These are phyloP conservation scores for Lachnellula occidentalis DNA, from an alignment of 2,329 filamentous ascomycete species.

Conservation along the genomic window DNA sequence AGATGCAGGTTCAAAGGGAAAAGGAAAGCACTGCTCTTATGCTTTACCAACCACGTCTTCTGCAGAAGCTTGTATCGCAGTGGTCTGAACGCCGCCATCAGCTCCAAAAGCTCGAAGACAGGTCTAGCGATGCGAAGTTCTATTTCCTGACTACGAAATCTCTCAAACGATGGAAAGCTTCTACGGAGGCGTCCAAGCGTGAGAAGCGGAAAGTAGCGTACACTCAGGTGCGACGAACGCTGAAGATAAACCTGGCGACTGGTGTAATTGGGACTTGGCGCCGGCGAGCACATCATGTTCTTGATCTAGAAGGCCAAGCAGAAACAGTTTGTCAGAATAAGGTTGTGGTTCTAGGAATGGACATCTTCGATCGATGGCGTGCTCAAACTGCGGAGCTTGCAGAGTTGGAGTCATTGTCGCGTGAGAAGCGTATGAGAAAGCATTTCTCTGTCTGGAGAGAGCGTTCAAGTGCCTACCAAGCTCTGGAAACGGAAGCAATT, in stretches of 20 bases:
- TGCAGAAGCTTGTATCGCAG: slow-evolving; percentile 13
- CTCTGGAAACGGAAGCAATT: slow-evolving; percentile 25
- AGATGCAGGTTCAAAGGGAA: slow-evolving; percentile 15
- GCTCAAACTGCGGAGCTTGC: slow-evolving; percentile 23
- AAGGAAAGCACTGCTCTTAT: slow-evolving; percentile 19
- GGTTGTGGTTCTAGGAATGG: slow-evolving; percentile 23
- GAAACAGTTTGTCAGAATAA: slow-evolving; percentile 21
- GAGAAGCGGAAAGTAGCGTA: slow-evolving; percentile 30
- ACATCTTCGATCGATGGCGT: slow-evolving; percentile 30
- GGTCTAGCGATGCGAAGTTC: slow-evolving; percentile 26
- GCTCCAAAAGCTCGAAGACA: slow-evolving; percentile 18
- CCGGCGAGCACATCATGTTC: slow-evolving; percentile 15
- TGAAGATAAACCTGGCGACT: slow-evolving; percentile 27
- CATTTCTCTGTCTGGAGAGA: slow-evolving; percentile 25
- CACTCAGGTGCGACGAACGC: slow-evolving; percentile 25
- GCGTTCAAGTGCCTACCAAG: slow-evolving; percentile 18
- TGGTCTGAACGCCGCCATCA: slow-evolving; percentile 23
- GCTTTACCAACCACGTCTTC: slow-evolving; percentile 18
- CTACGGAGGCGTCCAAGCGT: slow-evolving; percentile 23
- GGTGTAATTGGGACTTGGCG: slow-evolving; percentile 24
- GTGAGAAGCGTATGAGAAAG: slow-evolving; percentile 21
- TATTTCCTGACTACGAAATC: slow-evolving; percentile 27
- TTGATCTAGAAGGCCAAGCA: slow-evolving; percentile 28
- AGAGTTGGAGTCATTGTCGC: slow-evolving; percentile 23
- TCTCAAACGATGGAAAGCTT: slow-evolving; percentile 28